phyloP scores from a whole-genome alignment of 768 basidiomycete genomes.

The Leccinum imitatum region DNA sequence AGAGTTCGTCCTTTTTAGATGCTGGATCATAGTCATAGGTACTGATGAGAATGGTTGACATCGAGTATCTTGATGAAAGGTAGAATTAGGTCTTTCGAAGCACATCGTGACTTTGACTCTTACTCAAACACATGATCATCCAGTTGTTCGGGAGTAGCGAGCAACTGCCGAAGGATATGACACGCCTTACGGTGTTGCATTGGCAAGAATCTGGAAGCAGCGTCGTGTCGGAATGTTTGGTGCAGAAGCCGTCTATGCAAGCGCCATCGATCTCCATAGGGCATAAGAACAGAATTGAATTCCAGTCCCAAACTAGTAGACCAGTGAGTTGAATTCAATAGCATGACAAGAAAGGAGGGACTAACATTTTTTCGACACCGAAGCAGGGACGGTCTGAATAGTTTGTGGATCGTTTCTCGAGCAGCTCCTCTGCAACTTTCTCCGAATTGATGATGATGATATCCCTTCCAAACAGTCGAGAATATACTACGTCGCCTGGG shows the following conservation, averaged over 20 bases:
- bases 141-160: background rate
- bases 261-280: conserved; percentile 14
- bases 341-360: background rate
- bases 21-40: conserved; percentile 4
- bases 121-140: conserved; percentile 10
- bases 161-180: conserved; percentile 2
- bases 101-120: background rate
- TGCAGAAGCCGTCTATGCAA: conserved; percentile 16
- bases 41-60: conserved; percentile 4
- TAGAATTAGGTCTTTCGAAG: background rate
- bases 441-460: conserved; percentile 17
- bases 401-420: conserved; percentile 8
- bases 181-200: conserved; percentile 5
- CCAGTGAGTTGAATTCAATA: background rate
- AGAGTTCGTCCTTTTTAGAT: conserved; percentile 6
- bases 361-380: background rate
- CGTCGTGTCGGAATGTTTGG: conserved; percentile 3
- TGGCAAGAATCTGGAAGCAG: background rate
- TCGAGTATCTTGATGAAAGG: conserved; percentile 1
- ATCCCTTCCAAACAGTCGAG: conserved; percentile 1
- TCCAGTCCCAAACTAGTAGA: conserved; percentile 4
- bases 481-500: conserved; percentile 6
- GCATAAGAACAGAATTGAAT: background rate
- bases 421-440: conserved; percentile 1
- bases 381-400: conserved; percentile 11